Conservation (phyloP, 331 rosid genomes). For the Arachis monticola region DNA sequence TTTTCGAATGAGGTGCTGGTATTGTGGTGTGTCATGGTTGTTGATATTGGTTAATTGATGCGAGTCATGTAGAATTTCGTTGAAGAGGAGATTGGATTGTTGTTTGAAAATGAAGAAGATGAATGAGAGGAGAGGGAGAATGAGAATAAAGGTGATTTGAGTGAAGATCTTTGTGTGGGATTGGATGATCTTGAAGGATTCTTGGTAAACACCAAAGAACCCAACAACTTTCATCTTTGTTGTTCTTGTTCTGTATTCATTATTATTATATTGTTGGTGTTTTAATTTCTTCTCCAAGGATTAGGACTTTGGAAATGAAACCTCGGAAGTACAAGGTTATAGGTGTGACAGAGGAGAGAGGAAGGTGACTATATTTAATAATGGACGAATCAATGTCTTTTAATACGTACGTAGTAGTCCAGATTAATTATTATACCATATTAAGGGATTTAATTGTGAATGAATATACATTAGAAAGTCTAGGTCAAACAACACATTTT, state of each 20-base stretch:
- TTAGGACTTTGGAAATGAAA: neutral
- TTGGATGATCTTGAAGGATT: slow-evolving; percentile 49
- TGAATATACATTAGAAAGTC: too few species aligned
- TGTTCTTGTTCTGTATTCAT: slow-evolving; percentile 27
- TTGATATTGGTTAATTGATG: neutral
- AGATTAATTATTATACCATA: too few species aligned
- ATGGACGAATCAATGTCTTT: too few species aligned
- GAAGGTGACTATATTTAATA: too few species aligned
- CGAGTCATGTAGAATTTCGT: slow-evolving; percentile 22
- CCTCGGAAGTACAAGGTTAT: neutral
- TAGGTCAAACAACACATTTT: too few species aligned
- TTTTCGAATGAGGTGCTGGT: slow-evolving; percentile 29
- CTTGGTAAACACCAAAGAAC: slow-evolving; percentile 48
- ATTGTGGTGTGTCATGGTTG: neutral
- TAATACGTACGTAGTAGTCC: too few species aligned
- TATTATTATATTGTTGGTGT: too few species aligned
- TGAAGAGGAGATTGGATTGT: slow-evolving; percentile 38
- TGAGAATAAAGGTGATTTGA: slow-evolving; percentile 50
- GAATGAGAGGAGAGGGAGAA: slow-evolving; percentile 59
- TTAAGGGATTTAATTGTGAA: too few species aligned
- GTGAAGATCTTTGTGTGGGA: slow-evolving; percentile 56
- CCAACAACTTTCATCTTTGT: slow-evolving; percentile 56
- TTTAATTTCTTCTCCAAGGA: neutral
- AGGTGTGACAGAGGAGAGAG: neutral
- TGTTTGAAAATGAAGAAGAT: slow-evolving; percentile 47